Percentiles rank a stretch among this genome's conserved stretches.
phyloP scores from a whole-genome alignment of 2,329 filamentous ascomycete species.

The Aplosporella prunicola region DNA sequence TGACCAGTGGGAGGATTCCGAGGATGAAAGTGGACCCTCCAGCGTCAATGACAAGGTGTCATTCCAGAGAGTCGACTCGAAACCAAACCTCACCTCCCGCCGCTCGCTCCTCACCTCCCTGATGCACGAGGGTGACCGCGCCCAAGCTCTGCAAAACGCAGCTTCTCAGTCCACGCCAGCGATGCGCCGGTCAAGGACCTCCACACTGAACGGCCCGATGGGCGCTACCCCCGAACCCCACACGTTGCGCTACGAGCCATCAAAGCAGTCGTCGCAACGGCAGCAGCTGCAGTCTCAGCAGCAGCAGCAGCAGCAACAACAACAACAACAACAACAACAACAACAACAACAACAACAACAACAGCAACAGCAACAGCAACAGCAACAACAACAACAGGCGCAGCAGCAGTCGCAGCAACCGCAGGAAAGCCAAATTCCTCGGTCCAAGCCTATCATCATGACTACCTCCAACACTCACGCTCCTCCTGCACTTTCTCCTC shows the following conservation, averaged over 20 bases:
- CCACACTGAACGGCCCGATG: conserved; percentile 57
- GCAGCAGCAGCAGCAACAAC: too few relatives aligned
- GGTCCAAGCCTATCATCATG: conserved; percentile 73
- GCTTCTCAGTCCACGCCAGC: conserved; percentile 49
- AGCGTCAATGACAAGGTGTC: conserved; percentile 70
- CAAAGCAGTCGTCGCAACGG: neutral
- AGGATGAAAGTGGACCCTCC: conserved; percentile 70
- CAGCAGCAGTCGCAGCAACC: conserved; percentile 30
- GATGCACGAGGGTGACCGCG: conserved; percentile 71
- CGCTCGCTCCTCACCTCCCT: conserved; percentile 84
- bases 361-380: too few relatives aligned
- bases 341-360: too few relatives aligned
- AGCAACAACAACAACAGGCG: too few relatives aligned
- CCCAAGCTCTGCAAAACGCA: conserved; percentile 57
- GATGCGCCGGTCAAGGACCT: conserved; percentile 52
- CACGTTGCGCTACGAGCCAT: conserved; percentile 14
- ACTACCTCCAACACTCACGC: conserved; percentile 54
- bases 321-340: too few relatives aligned
- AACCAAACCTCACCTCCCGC: conserved; percentile 72
- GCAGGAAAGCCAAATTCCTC: conserved; percentile 49
- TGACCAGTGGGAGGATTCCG: conserved; percentile 48
- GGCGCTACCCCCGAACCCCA: conserved; percentile 48
- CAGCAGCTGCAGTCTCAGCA: too few relatives aligned
- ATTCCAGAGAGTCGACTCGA: conserved; percentile 88
- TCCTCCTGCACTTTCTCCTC: conserved; percentile 73